A percentile compares a stretch with the other conserved stretches of the same genome.
These are phyloP conservation scores for Trichosporon sp. DNA, from an alignment of 1,284 basidiomycete genomes.

Conservation along the genomic window DNA sequence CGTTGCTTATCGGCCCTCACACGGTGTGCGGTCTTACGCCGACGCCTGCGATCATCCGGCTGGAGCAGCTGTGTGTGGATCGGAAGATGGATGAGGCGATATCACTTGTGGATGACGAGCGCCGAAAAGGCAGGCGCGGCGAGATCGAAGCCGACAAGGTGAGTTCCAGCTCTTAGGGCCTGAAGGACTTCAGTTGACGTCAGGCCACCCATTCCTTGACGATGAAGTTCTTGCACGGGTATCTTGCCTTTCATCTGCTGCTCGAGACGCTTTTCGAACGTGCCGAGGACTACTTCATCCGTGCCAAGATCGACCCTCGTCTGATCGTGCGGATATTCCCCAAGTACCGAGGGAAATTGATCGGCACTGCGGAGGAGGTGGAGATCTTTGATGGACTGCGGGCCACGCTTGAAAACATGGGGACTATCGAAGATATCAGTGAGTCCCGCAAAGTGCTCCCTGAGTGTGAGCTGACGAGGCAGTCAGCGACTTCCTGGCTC, in stretches of 20 bases:
- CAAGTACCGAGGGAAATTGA: constrained; percentile 39
- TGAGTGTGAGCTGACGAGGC: constrained; percentile 8
- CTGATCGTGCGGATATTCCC: constrained; percentile 48
- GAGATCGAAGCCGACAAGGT: constrained; percentile 43
- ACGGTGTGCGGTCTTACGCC: constrained; percentile 45
- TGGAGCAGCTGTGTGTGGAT: constrained; percentile 43
- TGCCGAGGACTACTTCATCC: constrained; percentile 43
- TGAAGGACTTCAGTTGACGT: constrained; percentile 12
- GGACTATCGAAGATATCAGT: constrained; percentile 47
- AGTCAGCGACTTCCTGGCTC: constrained; percentile 12
- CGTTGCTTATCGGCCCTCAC: constrained; percentile 45
- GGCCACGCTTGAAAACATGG: constrained; percentile 31
- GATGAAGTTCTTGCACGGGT: constrained; percentile 44
- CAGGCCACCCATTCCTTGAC: constrained; percentile 41
- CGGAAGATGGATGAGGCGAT: constrained; percentile 46
- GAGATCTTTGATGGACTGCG: constrained; percentile 43
- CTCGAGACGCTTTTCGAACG: constrained; percentile 45
- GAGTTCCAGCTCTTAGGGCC: constrained; percentile 2
- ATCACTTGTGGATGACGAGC: constrained; percentile 41
- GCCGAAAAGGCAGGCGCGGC: constrained; percentile 37
- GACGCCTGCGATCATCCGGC: constrained; percentile 36
- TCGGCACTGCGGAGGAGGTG: constrained; percentile 42
- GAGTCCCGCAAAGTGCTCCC: constrained; percentile 18
- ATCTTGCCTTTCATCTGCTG: constrained; percentile 46
- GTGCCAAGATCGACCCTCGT: constrained; percentile 45